Base-by-base conservation (phyloP, 306 rosid genomes). In the Pyrus bretschneideri region DNA sequence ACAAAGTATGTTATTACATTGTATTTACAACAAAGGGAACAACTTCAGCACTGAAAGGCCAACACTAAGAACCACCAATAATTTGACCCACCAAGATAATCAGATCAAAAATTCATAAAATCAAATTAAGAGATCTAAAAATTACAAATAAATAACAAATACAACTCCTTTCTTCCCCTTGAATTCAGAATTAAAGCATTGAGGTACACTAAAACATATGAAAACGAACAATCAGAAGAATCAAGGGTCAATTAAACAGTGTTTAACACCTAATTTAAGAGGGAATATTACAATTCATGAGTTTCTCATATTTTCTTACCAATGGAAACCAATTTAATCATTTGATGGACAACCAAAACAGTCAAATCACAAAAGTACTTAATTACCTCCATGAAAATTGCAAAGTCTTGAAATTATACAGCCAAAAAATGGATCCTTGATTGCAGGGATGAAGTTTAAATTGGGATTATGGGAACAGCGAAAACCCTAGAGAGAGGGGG, bases 381-480 rank as follows among this genome's bases (percentile, higher is more conserved):
- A 49, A 51, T 52, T 76, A 69, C 86, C 86, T 85, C 86, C 88
- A 79, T 82, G 49, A 58, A 46, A 67, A 49, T 6, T 49, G 21
- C 15, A 18, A 19, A 19, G 46, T 8, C 40, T 62, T 19, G 30
- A 19, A 10, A 55, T 25, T 23, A 21, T 30, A 21, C 64, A 18
- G 45, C 11, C 64, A 18, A 8, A 42, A 61, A 42, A 75, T 8
- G 11, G 78, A 75, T 71, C 77, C 21, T 6, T 31, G 40, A 21
- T 5, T 66, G 30, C 23, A 0, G 45, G 35, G 77, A 31, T 17
- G n/a, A 69, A 69, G 60, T 30, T 60, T 44, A 9, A 64, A 79
- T n/a, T 66, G 73, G 66, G 45, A 68, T 27, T 42, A 12, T 11
- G 42, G 58, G 19, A 45, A 42, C 17, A 17, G 62, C 9, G 35